Conservation (phyloP, 2,329 filamentous ascomycete genomes). For the Pestalotiopsis sp. region DNA sequence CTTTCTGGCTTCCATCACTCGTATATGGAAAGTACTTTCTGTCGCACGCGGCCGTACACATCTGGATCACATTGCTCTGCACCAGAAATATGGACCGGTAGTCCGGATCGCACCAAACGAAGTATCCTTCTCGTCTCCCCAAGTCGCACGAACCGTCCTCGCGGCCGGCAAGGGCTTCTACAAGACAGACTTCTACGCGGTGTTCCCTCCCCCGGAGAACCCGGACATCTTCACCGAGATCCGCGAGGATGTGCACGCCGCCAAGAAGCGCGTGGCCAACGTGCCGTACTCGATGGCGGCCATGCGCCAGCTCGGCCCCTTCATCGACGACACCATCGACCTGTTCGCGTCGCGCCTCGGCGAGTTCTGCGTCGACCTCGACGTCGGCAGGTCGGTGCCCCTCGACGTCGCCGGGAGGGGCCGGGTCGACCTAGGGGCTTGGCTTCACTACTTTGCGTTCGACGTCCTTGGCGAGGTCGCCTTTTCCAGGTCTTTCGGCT, state of each 20-base stretch:
- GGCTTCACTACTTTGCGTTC: slow-evolving; percentile 47
- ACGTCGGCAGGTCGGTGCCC: slow-evolving; percentile 17
- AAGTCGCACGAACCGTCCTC: slow-evolving; percentile 46
- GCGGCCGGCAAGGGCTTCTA: slow-evolving; percentile 53
- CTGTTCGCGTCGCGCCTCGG: slow-evolving; percentile 45
- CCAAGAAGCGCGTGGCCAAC: slow-evolving; percentile 56
- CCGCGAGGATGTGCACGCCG: slow-evolving; percentile 55
- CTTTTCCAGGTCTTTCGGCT: slow-evolving; percentile 55
- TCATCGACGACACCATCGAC: slow-evolving; percentile 54
- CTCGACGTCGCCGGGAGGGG: neutral
- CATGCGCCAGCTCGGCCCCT: slow-evolving; percentile 53
- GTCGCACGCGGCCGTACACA: slow-evolving; percentile 42
- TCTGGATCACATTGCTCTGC: slow-evolving; percentile 45
- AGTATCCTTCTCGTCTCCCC: slow-evolving; percentile 47
- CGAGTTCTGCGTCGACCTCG: slow-evolving; percentile 34
- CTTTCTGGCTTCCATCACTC: slow-evolving; percentile 31
- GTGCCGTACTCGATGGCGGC: slow-evolving; percentile 56
- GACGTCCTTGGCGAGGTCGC: slow-evolving; percentile 55
- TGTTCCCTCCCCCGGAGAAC: slow-evolving; percentile 59
- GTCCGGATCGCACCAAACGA: slow-evolving; percentile 53
- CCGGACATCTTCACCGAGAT: slow-evolving; percentile 61
- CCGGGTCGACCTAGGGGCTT: slow-evolving; percentile 49
- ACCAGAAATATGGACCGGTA: slow-evolving; percentile 47
- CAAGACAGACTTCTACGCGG: slow-evolving; percentile 55
- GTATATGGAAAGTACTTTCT: slow-evolving; percentile 45